These are phyloP conservation scores for Acrocalymma vagum DNA, from an alignment of 2,329 filamentous ascomycete genomes.

Conservation along the genomic window DNA sequence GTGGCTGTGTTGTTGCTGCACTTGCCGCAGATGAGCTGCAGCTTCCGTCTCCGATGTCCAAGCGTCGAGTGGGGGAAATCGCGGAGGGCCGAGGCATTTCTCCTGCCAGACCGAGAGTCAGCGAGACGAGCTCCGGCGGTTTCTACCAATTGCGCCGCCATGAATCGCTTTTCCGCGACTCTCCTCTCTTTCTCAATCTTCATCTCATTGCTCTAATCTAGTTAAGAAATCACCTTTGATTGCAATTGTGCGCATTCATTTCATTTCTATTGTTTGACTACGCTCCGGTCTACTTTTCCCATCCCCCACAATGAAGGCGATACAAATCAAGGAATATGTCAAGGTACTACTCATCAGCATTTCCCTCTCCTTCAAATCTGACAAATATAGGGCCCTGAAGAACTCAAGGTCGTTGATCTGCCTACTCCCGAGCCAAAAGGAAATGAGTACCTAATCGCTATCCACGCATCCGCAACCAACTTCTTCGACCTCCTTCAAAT, in stretches of 20 bases:
- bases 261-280: background rate
- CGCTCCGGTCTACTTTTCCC: background rate
- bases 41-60: too few species aligned
- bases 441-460: conserved; percentile 84
- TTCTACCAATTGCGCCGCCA: too few species aligned
- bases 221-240: conserved; percentile 1
- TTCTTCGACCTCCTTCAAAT: conserved; percentile 98
- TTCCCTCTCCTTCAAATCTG: conserved; percentile 4
- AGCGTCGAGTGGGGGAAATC: conserved; percentile 13
- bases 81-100: conserved; percentile 26
- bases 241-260: conserved; percentile 1
- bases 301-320: conserved; percentile 70
- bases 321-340: conserved; percentile 77
- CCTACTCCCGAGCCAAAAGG: conserved; percentile 76
- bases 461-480: conserved; percentile 89
- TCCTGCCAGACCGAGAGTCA: conserved; percentile 1
- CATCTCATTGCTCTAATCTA: background rate
- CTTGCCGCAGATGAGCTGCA: too few species aligned
- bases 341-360: conserved; percentile 60
- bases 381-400: conserved; percentile 71
- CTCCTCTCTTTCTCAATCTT: conserved; percentile 2
- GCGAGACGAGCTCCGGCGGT: background rate
- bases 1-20: too few species aligned
- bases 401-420: conserved; percentile 78
- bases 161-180: conserved; percentile 1